Conservation (phyloP, 2,329 filamentous ascomycete genomes). For the Fusarium udum region DNA sequence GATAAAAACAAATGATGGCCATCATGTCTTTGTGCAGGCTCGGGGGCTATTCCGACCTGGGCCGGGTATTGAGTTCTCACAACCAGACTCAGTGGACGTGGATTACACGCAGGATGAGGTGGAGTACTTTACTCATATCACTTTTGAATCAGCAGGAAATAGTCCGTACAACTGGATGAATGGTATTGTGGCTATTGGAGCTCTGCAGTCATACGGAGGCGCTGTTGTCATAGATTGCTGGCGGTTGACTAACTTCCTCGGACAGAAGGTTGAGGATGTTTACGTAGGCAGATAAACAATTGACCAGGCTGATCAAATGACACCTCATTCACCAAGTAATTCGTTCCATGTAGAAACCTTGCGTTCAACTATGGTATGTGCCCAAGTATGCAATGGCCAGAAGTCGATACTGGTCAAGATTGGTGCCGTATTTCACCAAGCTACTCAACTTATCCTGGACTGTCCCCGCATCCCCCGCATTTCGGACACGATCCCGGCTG, state of each 20-base stretch:
- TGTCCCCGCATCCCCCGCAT: not conserved
- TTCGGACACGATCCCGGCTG: not conserved
- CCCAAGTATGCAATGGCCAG: too few species aligned
- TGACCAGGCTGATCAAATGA: not conserved
- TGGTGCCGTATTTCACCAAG: not conserved
- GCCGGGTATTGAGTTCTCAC: not conserved
- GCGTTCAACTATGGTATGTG: not conserved
- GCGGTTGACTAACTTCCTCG: slow-evolving; percentile 31
- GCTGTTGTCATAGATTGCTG: slow-evolving; percentile 33
- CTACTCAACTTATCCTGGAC: not conserved
- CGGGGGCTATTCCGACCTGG: not conserved
- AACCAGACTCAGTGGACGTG: not conserved
- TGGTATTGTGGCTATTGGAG: slow-evolving; percentile 24
- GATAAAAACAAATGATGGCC: not conserved
- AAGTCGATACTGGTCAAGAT: too few species aligned
- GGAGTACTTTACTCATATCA: slow-evolving; percentile 34
- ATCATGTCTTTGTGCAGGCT: not conserved
- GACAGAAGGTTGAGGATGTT: not conserved
- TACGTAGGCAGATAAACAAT: not conserved
- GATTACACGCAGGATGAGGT: slow-evolving; percentile 18
- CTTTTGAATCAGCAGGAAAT: slow-evolving; percentile 21
- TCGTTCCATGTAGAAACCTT: not conserved
- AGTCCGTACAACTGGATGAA: slow-evolving; percentile 34
- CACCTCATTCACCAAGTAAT: not conserved
- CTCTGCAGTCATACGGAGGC: slow-evolving; percentile 3